Conservation (phyloP, 2,329 filamentous ascomycete genomes). For the Sporothrix pallida region DNA sequence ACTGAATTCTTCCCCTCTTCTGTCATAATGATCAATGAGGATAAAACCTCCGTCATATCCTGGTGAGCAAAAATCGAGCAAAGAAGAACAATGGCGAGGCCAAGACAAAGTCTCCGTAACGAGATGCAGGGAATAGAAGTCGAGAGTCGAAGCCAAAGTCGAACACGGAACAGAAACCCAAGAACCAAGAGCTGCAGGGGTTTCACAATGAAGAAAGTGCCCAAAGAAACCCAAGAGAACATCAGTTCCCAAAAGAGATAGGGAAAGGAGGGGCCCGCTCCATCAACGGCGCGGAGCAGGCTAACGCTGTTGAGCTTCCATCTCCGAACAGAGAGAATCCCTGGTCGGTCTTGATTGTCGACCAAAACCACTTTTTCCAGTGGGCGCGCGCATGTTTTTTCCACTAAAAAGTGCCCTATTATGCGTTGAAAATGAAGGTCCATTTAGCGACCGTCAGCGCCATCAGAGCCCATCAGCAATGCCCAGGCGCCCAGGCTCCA, state of each 20-base stretch:
- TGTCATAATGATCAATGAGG: neutral
- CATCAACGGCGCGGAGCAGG: constrained; percentile 16
- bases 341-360: no score
- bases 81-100: neutral
- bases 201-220: neutral
- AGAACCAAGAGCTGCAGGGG: no score
- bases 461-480: neutral
- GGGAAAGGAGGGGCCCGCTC: neutral
- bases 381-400: neutral
- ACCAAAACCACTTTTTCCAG: no score
- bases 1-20: neutral
- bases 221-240: neutral
- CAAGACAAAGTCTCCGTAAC: neutral
- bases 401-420: neutral
- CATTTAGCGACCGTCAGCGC: no score
- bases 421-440: constrained; percentile 5
- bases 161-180: no score
- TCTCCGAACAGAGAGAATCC: constrained; percentile 13
- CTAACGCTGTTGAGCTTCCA: constrained; percentile 32
- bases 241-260: neutral
- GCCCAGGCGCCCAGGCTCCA: neutral
- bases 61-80: no score
- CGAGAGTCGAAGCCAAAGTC: no score
- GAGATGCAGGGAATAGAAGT: no score
- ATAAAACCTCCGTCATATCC: neutral